Evolutionary conservation across 129 eudicot genomes (phyloP).

Genomic region (Flaveria brownii): DNA sequence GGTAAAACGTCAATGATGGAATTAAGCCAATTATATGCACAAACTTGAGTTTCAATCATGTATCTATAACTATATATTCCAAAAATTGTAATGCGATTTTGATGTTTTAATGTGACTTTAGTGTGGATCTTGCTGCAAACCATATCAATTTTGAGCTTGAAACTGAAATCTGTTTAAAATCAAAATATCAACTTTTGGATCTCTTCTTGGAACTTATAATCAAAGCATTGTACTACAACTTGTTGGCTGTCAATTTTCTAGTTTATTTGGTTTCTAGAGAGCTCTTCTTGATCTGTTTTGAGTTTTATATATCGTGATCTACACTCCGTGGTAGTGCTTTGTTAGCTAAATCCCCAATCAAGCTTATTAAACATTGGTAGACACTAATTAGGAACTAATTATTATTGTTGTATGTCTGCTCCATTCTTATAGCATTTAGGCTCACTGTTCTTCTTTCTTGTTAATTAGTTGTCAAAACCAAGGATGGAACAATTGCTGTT

Average conservation of each 20-base stretch:
- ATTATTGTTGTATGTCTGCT: not conserved
- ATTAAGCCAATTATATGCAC: constrained; percentile 6
- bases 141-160: constrained; percentile 5
- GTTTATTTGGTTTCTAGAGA: not conserved
- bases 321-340: not conserved
- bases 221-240: too few species aligned
- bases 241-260: not conserved
- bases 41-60: not conserved
- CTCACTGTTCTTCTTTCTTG: constrained; percentile 16
- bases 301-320: not conserved
- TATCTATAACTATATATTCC: not conserved
- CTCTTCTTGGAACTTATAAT: too few species aligned
- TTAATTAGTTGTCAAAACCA: constrained; percentile 64
- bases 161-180: not conserved
- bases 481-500: constrained; percentile 78
- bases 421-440: not conserved
- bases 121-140: constrained; percentile 9
- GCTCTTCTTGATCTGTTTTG: not conserved
- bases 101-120: not conserved
- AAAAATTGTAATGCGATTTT: not conserved
- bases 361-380: not conserved
- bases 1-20: constrained; percentile 1
- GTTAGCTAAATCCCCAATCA: not conserved
- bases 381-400: not conserved
- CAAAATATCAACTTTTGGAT: not conserved